These are phyloP conservation scores for Amaranthus cruentus DNA, from an alignment of 148 eudicot species.

Conservation along the genomic window DNA sequence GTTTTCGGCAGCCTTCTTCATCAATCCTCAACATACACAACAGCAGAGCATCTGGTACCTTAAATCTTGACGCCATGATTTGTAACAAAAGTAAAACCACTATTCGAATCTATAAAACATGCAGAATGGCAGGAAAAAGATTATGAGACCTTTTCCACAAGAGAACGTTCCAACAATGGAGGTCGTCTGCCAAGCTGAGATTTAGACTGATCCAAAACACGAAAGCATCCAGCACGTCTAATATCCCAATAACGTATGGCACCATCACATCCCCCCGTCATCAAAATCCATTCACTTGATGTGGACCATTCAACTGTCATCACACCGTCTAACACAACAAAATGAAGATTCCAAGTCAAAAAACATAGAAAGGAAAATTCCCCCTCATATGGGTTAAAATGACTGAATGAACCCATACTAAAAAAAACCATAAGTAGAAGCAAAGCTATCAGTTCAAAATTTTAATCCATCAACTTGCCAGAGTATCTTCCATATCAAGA, in stretches of 20 bases:
- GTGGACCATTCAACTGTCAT: constrained; percentile 94
- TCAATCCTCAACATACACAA: background rate
- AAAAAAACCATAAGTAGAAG: constrained; percentile 1
- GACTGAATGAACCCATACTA: background rate
- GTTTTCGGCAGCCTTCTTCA: background rate
- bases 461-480: constrained; percentile 10
- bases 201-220: constrained; percentile 80
- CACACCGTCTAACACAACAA: constrained; percentile 61
- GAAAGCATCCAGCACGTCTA: constrained; percentile 95
- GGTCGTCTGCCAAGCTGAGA: constrained; percentile 92
- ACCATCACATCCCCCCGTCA: constrained; percentile 97
- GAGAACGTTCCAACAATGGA: constrained; percentile 46
- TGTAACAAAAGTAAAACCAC: background rate
- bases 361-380: background rate
- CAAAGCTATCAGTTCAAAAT: background rate
- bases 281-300: constrained; percentile 92
- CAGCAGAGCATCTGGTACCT: background rate
- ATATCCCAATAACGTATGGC: constrained; percentile 98
- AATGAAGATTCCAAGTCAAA: constrained; percentile 9
- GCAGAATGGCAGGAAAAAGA: constrained; percentile 4
- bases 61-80: background rate
- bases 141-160: constrained; percentile 52
- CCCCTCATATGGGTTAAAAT: background rate
- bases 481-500: background rate
- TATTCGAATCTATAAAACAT: background rate